phyloP scores from a whole-genome alignment of 2,329 filamentous ascomycete species.

The Aureobasidium sp. region DNA sequence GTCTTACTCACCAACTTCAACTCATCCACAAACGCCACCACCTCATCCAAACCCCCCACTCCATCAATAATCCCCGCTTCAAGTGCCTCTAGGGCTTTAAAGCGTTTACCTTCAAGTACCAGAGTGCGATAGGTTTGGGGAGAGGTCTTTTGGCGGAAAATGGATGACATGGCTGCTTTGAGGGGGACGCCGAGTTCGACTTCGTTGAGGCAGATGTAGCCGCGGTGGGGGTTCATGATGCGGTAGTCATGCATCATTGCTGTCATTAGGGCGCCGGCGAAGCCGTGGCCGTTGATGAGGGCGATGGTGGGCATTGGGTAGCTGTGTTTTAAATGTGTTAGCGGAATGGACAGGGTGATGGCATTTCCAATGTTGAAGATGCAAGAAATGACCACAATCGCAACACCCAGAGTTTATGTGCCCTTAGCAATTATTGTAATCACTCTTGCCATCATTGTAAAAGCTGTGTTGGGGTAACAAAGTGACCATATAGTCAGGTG shows the following conservation, averaged over 20 bases:
- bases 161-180: constrained; percentile 60
- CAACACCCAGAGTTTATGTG: neutral
- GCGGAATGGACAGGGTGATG: neutral
- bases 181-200: constrained; percentile 72
- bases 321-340: constrained; percentile 21
- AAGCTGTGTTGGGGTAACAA: too few relatives aligned
- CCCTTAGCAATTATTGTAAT: neutral
- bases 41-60: constrained; percentile 56
- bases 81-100: constrained; percentile 52
- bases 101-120: constrained; percentile 66
- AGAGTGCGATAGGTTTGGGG: constrained; percentile 50
- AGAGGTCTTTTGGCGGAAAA: constrained; percentile 64
- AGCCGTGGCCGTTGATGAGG: constrained; percentile 68
- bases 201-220: constrained; percentile 76
- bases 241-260: constrained; percentile 79
- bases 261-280: constrained; percentile 74
- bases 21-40: constrained; percentile 52
- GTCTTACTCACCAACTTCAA: constrained; percentile 54
- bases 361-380: neutral
- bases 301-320: constrained; percentile 78
- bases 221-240: constrained; percentile 60
- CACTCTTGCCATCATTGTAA: too few relatives aligned
- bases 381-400: neutral
- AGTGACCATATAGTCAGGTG: too few relatives aligned
- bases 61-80: constrained; percentile 61